Evolutionary conservation across 2,329 filamentous ascomycete species (phyloP).

Genomic region (Paracoccidioides brasiliensis): DNA sequence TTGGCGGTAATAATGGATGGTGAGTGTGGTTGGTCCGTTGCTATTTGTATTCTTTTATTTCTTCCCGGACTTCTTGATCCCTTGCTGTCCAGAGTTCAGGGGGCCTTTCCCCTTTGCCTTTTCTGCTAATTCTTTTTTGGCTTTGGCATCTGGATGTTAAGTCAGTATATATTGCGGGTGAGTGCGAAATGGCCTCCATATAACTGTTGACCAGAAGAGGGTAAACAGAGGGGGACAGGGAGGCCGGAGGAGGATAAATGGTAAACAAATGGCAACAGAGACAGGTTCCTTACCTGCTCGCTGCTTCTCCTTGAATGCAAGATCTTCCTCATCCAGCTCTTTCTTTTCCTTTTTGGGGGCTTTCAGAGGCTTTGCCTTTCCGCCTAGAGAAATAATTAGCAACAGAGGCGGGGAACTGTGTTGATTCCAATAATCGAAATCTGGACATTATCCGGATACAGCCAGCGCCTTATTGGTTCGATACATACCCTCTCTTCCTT

Average conservation of each 20-base stretch:
- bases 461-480: background rate
- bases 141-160: constrained; percentile 55
- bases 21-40: background rate
- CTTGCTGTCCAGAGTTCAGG: constrained; percentile 67
- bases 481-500: constrained; percentile 49
- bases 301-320: constrained; percentile 73
- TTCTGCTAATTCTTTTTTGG: constrained; percentile 68
- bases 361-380: constrained; percentile 79
- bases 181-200: no score
- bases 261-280: background rate
- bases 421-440: no score
- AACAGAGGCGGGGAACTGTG: background rate
- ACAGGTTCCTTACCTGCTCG: constrained; percentile 54
- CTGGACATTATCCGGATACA: no score
- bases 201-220: background rate
- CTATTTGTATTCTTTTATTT: constrained; percentile 45
- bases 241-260: background rate
- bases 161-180: background rate
- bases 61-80: constrained; percentile 98
- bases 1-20: background rate
- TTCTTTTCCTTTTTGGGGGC: constrained; percentile 71
- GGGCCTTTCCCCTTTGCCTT: constrained; percentile 82
- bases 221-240: no score
- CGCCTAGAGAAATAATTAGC: constrained; percentile 39
- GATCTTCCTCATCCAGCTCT: constrained; percentile 77